phyloP scores from a whole-genome alignment of 2,329 filamentous ascomycete genomes.

The Botrytis fragariae region DNA sequence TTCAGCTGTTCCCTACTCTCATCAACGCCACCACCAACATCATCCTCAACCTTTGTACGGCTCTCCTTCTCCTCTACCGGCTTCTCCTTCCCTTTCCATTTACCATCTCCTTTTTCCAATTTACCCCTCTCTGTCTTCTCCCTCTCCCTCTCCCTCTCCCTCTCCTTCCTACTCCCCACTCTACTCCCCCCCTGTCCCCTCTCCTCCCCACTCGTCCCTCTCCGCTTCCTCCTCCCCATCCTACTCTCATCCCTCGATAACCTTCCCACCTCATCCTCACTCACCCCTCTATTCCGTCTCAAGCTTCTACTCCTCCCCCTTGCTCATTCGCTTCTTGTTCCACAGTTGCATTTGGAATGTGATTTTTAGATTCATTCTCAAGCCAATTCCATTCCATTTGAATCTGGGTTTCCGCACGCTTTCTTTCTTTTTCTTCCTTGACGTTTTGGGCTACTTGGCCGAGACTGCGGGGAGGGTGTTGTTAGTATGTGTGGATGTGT shows the following conservation, averaged over 20 bases:
- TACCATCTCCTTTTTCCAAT: conserved; percentile 2
- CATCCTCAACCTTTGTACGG: conserved; percentile 12
- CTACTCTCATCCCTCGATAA: background rate
- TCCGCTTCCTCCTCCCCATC: background rate
- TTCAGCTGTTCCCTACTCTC: conserved; percentile 26
- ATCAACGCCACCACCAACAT: conserved; percentile 12
- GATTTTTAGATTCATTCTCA: conserved; percentile 8
- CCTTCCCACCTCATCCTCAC: background rate
- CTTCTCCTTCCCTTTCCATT: background rate
- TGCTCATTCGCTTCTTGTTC: background rate
- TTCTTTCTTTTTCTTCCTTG: conserved; percentile 3
- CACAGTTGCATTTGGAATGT: background rate
- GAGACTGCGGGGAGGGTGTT: background rate
- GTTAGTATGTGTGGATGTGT: background rate
- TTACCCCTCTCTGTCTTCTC: background rate
- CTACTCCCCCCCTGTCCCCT: conserved; percentile 5
- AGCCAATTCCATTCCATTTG: background rate
- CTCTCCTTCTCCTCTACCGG: conserved; percentile 1
- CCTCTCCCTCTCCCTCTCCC: background rate
- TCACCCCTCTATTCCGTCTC: background rate
- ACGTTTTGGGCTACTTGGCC: conserved; percentile 5
- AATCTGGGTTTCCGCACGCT: background rate
- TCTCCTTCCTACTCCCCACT: background rate
- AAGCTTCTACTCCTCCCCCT: too few species aligned
- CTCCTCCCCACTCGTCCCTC: background rate